These are phyloP conservation scores for Penicillium daleae DNA, from an alignment of 495 filamentous ascomycete species.

Conservation along the genomic window DNA sequence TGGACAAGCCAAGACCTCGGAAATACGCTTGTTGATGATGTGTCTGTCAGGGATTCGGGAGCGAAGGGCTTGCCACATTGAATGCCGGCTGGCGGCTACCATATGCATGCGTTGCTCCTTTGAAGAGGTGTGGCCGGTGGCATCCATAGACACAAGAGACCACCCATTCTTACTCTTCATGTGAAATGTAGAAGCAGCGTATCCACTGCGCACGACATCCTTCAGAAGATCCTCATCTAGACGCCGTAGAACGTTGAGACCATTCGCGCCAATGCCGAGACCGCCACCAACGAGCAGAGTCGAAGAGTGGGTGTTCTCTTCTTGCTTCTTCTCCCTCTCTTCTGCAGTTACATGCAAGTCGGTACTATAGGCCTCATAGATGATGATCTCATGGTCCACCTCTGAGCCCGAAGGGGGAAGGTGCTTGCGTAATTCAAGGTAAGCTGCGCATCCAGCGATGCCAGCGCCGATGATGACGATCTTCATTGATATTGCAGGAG, in stretches of 20 bases:
- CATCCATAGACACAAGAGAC: slow-evolving; percentile 31
- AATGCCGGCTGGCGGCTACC: slow-evolving; percentile 40
- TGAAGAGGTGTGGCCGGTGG: slow-evolving; percentile 5
- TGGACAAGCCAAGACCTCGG: slow-evolving; percentile 23
- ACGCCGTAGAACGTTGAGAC: slow-evolving; percentile 18
- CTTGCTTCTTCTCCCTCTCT: slow-evolving; percentile 10
- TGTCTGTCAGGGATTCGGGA: slow-evolving; percentile 33
- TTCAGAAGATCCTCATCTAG: slow-evolving; percentile 27
- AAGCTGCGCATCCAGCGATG: slow-evolving; percentile 48
- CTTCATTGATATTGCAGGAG: slow-evolving; percentile 38
- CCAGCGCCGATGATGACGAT: slow-evolving; percentile 55
- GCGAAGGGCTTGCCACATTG: slow-evolving; percentile 40
- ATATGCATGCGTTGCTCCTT: slow-evolving; percentile 28
- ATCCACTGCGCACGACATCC: slow-evolving; percentile 36
- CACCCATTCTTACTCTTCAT: slow-evolving; percentile 45
- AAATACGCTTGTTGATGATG: slow-evolving; percentile 37
- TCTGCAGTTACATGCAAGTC: slow-evolving; percentile 14
- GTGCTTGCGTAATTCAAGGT: slow-evolving; percentile 50
- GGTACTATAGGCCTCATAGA: slow-evolving; percentile 25
- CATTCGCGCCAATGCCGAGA: slow-evolving; percentile 21
- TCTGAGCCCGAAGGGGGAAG: slow-evolving; percentile 9
- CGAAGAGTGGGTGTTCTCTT: slow-evolving; percentile 18
- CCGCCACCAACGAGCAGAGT: slow-evolving; percentile 23
- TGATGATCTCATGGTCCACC: slow-evolving; percentile 20
- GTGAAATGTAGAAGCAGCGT: slow-evolving; percentile 36